Conservation (phyloP, 495 filamentous ascomycete genomes). For the Aspergillus haitiensis region DNA sequence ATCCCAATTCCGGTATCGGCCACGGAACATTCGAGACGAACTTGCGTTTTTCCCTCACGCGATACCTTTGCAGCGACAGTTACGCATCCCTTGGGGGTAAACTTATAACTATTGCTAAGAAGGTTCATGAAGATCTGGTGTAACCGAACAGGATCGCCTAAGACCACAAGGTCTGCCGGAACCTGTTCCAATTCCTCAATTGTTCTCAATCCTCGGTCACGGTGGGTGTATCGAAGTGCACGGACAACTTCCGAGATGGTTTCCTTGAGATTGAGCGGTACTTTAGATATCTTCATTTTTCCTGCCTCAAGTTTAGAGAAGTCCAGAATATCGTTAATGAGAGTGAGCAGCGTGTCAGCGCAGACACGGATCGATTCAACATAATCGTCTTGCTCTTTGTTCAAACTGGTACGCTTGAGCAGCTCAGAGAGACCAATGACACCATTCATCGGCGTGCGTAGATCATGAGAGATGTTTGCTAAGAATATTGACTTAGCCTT, state of each 20-base stretch:
- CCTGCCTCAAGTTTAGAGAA: conserved; percentile 93
- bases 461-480: conserved; percentile 86
- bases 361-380: conserved; percentile 91
- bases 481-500: conserved; percentile 91
- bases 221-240: conserved; percentile 79
- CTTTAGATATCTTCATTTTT: conserved; percentile 90
- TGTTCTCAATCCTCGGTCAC: conserved; percentile 73
- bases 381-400: conserved; percentile 82
- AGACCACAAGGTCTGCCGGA: conserved; percentile 73
- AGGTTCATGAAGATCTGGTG: conserved; percentile 94
- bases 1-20: conserved; percentile 90
- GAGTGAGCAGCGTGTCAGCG: conserved; percentile 83
- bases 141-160: conserved; percentile 84
- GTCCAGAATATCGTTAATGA: conserved; percentile 94
- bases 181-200: conserved; percentile 64
- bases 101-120: conserved; percentile 91
- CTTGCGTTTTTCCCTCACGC: conserved; percentile 64
- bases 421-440: conserved; percentile 90
- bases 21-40: conserved; percentile 81
- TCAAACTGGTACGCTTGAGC: conserved; percentile 72
- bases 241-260: conserved; percentile 87
- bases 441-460: conserved; percentile 83
- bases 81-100: conserved; percentile 82
- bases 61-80: conserved; percentile 72
- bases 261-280: conserved; percentile 79